Conservation (phyloP, 306 rosid genomes). For the Fagus crenata region DNA sequence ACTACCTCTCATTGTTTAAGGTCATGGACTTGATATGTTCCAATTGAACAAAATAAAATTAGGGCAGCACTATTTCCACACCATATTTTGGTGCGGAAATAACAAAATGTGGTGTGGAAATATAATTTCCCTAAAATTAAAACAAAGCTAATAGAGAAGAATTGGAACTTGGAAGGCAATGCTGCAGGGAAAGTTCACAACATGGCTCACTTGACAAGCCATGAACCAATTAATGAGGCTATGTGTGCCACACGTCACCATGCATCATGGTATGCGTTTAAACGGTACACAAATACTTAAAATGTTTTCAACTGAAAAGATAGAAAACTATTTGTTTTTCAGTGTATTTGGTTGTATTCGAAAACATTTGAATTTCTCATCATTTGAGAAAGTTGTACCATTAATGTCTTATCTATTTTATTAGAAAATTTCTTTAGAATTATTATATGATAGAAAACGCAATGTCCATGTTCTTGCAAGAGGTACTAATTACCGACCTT, state of each 20-base stretch:
- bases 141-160: too few relatives aligned
- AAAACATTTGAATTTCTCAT: neutral
- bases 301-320: too few relatives aligned
- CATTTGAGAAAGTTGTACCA: neutral
- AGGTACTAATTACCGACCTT: neutral
- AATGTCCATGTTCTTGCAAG: constrained; percentile 1
- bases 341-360: neutral
- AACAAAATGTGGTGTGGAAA: too few relatives aligned
- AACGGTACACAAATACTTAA: neutral
- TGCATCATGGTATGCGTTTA: neutral
- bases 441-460: constrained; percentile 7
- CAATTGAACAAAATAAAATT: too few relatives aligned
- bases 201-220: neutral
- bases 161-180: too few relatives aligned
- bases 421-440: neutral
- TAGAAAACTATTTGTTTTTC: too few relatives aligned
- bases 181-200: too few relatives aligned
- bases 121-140: too few relatives aligned
- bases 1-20: too few relatives aligned
- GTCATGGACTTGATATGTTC: too few relatives aligned
- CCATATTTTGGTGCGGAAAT: too few relatives aligned
- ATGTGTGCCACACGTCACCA: neutral
- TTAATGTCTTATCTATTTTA: neutral
- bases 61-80: too few relatives aligned
- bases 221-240: constrained; percentile 2